Percentiles rank a stretch among this genome's conserved stretches.
These are phyloP conservation scores for Cordyceps fumosorosea DNA, from an alignment of 2,329 filamentous ascomycete species.

Conservation along the genomic window DNA sequence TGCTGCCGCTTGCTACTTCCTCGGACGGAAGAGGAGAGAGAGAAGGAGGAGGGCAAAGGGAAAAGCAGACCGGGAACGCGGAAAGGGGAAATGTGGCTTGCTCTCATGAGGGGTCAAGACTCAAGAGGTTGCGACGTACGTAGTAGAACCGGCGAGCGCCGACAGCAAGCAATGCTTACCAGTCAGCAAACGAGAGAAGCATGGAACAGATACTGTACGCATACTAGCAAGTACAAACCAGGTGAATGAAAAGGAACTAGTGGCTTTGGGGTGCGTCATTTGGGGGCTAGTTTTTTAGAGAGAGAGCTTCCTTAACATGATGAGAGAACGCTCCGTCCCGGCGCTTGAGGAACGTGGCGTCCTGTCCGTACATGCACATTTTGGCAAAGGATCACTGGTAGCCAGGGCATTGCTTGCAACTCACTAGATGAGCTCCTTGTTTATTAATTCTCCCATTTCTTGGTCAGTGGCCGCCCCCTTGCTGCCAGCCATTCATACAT, in stretches of 20 bases:
- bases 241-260: not conserved
- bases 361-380: not conserved
- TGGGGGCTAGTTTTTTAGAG: not conserved
- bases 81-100: too few relatives aligned
- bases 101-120: too few relatives aligned
- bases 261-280: not conserved
- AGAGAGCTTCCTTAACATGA: not conserved
- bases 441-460: not conserved
- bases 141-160: too few relatives aligned
- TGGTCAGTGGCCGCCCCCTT: not conserved
- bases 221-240: not conserved
- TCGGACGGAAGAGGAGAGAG: not conserved
- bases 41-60: not conserved
- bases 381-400: not conserved
- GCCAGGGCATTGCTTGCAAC: not conserved
- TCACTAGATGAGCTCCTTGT: not conserved
- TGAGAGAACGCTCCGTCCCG: not conserved
- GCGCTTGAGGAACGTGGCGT: not conserved
- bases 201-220: not conserved
- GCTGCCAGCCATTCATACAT: not conserved
- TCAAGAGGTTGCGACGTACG: too few relatives aligned
- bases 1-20: not conserved
- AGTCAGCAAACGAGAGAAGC: not conserved
- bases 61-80: not conserved
- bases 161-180: too few relatives aligned